A percentile compares a stretch with the other conserved stretches of the same genome.
Evolutionary conservation across 371 early-diverging fungal genomes (phyloP).

Genomic region (Polyrhizophydium stewartii): DNA sequence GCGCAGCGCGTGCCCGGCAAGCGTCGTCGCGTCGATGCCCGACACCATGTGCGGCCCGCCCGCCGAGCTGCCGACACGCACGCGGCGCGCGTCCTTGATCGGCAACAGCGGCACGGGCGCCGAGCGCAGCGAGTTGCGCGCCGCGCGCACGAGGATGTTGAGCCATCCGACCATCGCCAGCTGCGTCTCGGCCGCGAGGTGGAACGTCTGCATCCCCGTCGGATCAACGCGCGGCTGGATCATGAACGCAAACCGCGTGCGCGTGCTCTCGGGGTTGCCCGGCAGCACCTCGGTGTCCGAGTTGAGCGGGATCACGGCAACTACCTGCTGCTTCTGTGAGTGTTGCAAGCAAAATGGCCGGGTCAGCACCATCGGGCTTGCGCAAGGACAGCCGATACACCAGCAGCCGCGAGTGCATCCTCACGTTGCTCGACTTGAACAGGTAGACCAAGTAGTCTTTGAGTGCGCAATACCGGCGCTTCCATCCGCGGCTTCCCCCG

Average conservation of each 20-base stretch:
- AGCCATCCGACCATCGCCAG: conserved; percentile 28
- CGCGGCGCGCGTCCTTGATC: conserved; percentile 9
- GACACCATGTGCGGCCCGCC: background rate
- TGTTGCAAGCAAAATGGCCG: background rate
- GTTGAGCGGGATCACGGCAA: conserved; percentile 2
- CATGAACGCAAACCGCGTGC: conserved; percentile 14
- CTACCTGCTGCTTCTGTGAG: background rate
- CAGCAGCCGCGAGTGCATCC: background rate
- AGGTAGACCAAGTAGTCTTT: conserved; percentile 12
- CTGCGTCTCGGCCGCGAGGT: conserved; percentile 25
- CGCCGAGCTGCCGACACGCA: background rate
- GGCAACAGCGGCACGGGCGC: conserved; percentile 18
- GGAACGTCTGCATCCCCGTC: background rate
- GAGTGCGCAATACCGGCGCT: conserved; percentile 29
- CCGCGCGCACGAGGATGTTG: conserved; percentile 25
- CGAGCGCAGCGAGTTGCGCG: conserved; percentile 10
- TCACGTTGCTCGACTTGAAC: conserved; percentile 11
- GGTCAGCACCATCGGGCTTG: background rate
- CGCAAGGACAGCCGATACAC: background rate
- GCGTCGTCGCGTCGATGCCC: background rate
- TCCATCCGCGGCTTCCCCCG: conserved; percentile 9
- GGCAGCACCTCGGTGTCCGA: conserved; percentile 7
- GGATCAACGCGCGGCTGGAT: background rate
- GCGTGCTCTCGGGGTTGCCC: background rate
- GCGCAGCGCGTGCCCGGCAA: background rate